A percentile compares a stretch with the other conserved stretches of the same genome.
These are phyloP conservation scores for Candida gorgasii DNA, from an alignment of 805 yeast species.

Conservation along the genomic window DNA sequence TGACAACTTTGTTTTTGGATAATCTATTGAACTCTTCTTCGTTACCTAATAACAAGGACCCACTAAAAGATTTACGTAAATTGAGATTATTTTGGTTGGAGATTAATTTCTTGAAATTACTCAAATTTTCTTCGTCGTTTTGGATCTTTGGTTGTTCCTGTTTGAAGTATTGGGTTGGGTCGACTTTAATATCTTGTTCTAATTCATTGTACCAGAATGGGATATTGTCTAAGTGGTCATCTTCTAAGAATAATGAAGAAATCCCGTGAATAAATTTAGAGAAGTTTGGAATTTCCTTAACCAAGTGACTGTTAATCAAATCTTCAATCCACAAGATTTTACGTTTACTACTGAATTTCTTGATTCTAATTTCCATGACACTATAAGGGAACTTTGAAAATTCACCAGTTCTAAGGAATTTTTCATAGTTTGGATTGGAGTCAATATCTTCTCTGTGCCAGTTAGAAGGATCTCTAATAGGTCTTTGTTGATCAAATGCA, in stretches of 20 bases:
- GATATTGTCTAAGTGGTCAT: constrained; percentile 82
- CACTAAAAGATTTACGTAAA: constrained; percentile 43
- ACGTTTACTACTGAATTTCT: constrained; percentile 33
- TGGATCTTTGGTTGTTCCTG: constrained; percentile 38
- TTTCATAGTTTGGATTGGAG: constrained; percentile 66
- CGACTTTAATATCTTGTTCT: constrained; percentile 67
- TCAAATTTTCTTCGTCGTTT: constrained; percentile 46
- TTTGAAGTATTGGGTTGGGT: constrained; percentile 76
- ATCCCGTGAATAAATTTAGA: constrained; percentile 93
- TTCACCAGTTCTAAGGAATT: constrained; percentile 83
- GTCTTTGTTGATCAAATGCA: constrained; percentile 77
- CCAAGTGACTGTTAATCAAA: constrained; percentile 76
- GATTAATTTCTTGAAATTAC: constrained; percentile 43
- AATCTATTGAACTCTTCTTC: constrained; percentile 9
- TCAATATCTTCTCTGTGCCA: constrained; percentile 97
- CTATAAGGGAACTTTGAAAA: constrained; percentile 79
- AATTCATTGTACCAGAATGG: constrained; percentile 96
- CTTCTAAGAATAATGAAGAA: constrained; percentile 83
- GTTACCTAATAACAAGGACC: constrained; percentile 23
- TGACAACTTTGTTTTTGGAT: constrained; percentile 10
- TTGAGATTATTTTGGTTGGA: constrained; percentile 28
- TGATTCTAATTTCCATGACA: constrained; percentile 81
- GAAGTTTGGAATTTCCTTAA: constrained; percentile 91
- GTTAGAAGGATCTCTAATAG: constrained; percentile 80
- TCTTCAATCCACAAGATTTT: constrained; percentile 82